Conservation (phyloP, 768 basidiomycete genomes). For the Panaeolus cyanescens region DNA sequence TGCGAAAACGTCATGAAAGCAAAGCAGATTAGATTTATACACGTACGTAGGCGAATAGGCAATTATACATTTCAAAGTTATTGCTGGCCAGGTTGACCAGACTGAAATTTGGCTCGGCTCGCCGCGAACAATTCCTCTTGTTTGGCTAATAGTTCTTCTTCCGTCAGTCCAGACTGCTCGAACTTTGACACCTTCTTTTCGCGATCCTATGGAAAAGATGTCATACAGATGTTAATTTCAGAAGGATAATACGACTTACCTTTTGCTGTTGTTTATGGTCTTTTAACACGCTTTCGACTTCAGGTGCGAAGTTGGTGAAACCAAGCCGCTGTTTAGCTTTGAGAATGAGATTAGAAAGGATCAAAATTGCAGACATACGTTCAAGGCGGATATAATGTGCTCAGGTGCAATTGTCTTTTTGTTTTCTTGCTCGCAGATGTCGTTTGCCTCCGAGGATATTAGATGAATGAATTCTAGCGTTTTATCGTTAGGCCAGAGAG, state of each 20-base stretch:
- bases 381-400: constrained; percentile 90
- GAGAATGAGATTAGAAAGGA: constrained; percentile 6
- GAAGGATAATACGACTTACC: constrained; percentile 43
- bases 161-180: constrained; percentile 84
- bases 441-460: constrained; percentile 96
- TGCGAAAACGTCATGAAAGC: constrained; percentile 44
- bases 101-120: constrained; percentile 78
- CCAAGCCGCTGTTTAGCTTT: constrained; percentile 69
- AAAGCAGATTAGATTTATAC: constrained; percentile 37
- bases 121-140: constrained; percentile 95
- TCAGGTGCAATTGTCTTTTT: constrained; percentile 99
- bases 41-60: constrained; percentile 24
- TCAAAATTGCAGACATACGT: constrained; percentile 48
- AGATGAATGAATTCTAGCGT: constrained; percentile 92
- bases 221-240: constrained; percentile 9
- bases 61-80: constrained; percentile 15
- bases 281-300: constrained; percentile 91
- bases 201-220: constrained; percentile 59
- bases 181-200: constrained; percentile 93
- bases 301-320: constrained; percentile 87
- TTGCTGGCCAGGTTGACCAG: constrained; percentile 43
- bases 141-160: constrained; percentile 84
- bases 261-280: constrained; percentile 97
- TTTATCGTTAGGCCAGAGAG: constrained; percentile 12
- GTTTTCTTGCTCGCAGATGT: constrained; percentile 96